Evolutionary conservation across 2,329 filamentous ascomycete genomes (phyloP), one percentile per base, ranked within the genome.

Genomic region (Ophiocordyceps robertsii): DNA sequence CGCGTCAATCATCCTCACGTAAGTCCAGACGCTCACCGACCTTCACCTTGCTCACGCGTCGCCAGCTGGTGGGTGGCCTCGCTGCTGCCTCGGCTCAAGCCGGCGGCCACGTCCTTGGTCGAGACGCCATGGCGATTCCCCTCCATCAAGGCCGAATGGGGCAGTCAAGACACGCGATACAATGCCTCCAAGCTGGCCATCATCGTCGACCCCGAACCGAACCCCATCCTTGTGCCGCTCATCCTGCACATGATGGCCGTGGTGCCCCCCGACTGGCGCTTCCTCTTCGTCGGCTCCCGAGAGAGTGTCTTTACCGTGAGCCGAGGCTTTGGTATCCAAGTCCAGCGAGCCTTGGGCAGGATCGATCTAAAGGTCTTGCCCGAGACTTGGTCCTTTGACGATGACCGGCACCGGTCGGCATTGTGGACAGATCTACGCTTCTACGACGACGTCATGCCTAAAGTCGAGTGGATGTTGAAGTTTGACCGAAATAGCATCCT

Each of bases 401-500:
- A 55, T 43, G 68, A 68, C 53, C 72, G 75, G 49, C 58, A 65
- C 45, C 61, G 73, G 16, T 67, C 59, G 46, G 61, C 68, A 24
- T 52, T 70, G 4, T 55, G 76, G 42, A 75, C 72, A 3, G 68
- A 71, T 47, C 41, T 62, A 2, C 63, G 68, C 33, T 73, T 77
- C 51, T 77, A 76, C 51, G 60, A 72, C 46, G 64, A 69, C 46
- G 65, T 72, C 40, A 50, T 74, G 17, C 64, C 69, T 1, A 61
- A 58, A 0, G 69, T 68, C 29, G 70, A 75, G 54, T 75, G 69
- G 69, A 55, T 76, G 21, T 58, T 77, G 41, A 68, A 69, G 50
- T 76, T 67, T 49, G 70, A 75, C 48, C 60, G 64, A 14, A 72
- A 76, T 51, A 72, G 68, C 49, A 72, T 76, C 38, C 55, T 75